Evolutionary conservation across 164 flowering plant species (phyloP).

Genomic region (Stephania japonica): DNA sequence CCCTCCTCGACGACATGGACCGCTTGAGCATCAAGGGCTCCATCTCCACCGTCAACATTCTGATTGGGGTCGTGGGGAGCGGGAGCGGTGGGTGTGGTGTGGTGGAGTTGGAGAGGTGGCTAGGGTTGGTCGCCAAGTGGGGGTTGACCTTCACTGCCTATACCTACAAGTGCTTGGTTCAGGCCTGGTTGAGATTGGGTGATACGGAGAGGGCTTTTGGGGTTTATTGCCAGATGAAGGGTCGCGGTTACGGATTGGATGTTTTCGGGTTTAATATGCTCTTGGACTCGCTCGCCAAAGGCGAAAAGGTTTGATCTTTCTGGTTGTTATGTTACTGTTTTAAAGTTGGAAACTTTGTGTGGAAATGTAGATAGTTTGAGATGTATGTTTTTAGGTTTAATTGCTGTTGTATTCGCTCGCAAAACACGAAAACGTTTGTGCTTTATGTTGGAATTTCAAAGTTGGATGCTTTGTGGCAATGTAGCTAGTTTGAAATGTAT

Average conservation of each 20-base stretch:
- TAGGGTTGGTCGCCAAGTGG: conserved; percentile 66
- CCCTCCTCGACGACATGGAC: conserved; percentile 52
- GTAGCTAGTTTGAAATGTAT: background rate
- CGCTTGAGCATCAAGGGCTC: conserved; percentile 35
- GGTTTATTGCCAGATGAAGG: conserved; percentile 3
- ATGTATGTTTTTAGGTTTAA: background rate
- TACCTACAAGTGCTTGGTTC: conserved; percentile 76
- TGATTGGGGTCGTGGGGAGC: conserved; percentile 49
- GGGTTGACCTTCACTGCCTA: conserved; percentile 56
- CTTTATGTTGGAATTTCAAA: no score
- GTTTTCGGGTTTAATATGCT: no score
- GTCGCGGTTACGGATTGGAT: no score
- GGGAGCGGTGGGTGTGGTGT: conserved; percentile 31
- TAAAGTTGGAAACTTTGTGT: no score
- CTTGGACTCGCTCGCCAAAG: no score
- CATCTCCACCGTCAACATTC: conserved; percentile 75
- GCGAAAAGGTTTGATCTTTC: no score
- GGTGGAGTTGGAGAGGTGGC: conserved; percentile 24
- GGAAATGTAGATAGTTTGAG: background rate
- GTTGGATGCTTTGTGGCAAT: background rate
- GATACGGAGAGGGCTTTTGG: conserved; percentile 37
- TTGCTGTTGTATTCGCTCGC: no score
- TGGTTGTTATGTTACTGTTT: background rate
- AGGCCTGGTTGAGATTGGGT: conserved; percentile 52
- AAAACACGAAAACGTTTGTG: no score